These are phyloP conservation scores for Saturnispora galanensis DNA, from an alignment of 805 yeast species.

Conservation along the genomic window DNA sequence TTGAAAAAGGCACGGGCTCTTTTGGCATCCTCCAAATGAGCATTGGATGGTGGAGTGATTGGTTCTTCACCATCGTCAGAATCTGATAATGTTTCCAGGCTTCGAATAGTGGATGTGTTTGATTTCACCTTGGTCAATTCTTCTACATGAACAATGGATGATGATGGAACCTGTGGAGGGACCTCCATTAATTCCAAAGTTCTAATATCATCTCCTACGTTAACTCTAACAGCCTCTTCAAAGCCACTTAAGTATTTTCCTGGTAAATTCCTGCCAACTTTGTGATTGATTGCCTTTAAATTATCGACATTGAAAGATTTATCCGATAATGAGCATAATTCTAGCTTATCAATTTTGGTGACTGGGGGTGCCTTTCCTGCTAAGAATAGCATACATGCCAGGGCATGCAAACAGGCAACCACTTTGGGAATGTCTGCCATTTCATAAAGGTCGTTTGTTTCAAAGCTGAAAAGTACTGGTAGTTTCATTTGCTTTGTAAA, in stretches of 20 bases:
- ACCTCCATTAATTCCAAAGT: conserved; percentile 13
- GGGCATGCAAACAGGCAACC: conserved; percentile 84
- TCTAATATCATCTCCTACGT: conserved; percentile 21
- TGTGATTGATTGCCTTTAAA: conserved; percentile 57
- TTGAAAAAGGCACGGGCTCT: conserved; percentile 13
- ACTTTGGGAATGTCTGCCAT: conserved; percentile 89
- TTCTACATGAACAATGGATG: not conserved
- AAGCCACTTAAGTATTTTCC: conserved; percentile 34
- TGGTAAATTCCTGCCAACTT: conserved; percentile 29
- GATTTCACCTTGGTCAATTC: not conserved
- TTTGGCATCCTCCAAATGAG: conserved; percentile 8
- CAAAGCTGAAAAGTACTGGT: conserved; percentile 85
- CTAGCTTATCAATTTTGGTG: conserved; percentile 45
- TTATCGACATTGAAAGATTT: conserved; percentile 50
- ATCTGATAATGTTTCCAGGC: not conserved
- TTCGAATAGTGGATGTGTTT: not conserved
- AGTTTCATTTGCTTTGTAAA: conserved; percentile 60
- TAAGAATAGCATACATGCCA: conserved; percentile 61
- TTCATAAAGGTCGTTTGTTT: conserved; percentile 86
- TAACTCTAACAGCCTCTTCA: conserved; percentile 27
- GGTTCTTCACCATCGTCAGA: not conserved
- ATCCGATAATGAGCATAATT: conserved; percentile 4
- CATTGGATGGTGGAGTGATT: conserved; percentile 7
- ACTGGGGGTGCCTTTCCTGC: conserved; percentile 51
- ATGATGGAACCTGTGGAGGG: no score